Evolutionary conservation across 352 stramenopile genomes (phyloP).

Genomic region (Phytopythium oedochilum): DNA sequence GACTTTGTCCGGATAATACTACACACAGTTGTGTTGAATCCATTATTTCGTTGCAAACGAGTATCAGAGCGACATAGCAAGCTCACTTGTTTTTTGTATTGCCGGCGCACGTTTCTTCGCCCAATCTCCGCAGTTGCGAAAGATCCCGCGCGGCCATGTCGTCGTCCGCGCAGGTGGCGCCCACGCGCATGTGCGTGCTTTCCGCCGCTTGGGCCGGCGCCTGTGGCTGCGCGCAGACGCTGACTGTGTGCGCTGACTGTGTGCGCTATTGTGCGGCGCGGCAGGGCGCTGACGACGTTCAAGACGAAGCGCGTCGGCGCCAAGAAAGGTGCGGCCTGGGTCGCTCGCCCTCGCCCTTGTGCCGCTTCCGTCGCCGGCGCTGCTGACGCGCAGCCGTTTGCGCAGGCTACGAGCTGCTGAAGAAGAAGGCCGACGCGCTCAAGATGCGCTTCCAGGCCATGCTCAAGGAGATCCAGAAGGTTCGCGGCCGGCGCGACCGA

Average conservation of each 20-base stretch:
- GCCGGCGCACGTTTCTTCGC: too few relatives aligned
- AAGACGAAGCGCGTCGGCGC: conserved; percentile 80
- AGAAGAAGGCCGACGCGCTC: conserved; percentile 99
- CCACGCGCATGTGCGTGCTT: conserved; percentile 71
- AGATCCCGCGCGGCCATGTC: conserved; percentile 24
- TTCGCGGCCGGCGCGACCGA: conserved; percentile 5
- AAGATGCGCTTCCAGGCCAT: conserved; percentile 94
- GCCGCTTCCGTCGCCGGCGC: too few relatives aligned
- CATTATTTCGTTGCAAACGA: too few relatives aligned
- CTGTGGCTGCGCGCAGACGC: too few relatives aligned
- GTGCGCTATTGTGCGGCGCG: background rate
- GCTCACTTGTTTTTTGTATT: too few relatives aligned
- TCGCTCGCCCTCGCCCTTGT: too few relatives aligned
- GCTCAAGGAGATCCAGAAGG: conserved; percentile 85
- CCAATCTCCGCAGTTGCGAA: conserved; percentile 6
- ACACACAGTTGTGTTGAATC: too few relatives aligned
- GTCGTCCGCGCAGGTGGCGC: conserved; percentile 56
- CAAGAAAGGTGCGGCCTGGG: conserved; percentile 86
- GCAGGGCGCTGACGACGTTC: conserved; percentile 80
- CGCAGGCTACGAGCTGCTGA: conserved; percentile 84
- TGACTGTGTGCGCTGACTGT: background rate
- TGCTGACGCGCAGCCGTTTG: too few relatives aligned
- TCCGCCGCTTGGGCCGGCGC: background rate
- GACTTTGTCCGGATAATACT: too few relatives aligned
- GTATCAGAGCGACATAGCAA: too few relatives aligned